A percentile compares a stretch with the other conserved stretches of the same genome.
These are phyloP conservation scores for Chytriomyces confervae DNA, from an alignment of 192 early-diverging fungal species.

Conservation along the genomic window DNA sequence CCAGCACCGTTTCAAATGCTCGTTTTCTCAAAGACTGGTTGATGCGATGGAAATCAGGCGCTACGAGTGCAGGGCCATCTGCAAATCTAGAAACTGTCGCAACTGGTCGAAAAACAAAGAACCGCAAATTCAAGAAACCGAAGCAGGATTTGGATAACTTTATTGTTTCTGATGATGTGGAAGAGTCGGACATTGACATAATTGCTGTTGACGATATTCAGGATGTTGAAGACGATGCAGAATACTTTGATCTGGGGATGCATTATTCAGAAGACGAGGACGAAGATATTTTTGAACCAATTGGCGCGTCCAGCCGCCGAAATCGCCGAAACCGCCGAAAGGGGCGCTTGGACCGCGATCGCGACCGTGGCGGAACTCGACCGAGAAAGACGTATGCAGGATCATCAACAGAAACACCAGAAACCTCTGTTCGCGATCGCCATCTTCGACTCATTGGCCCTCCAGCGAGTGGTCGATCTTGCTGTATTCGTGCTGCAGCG, in stretches of 20 bases:
- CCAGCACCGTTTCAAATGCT: background rate
- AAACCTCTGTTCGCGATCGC: background rate
- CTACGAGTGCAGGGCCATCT: background rate
- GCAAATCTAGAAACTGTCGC: background rate
- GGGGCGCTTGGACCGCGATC: background rate
- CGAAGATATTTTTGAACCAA: constrained; percentile 27
- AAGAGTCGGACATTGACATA: background rate
- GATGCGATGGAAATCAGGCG: constrained; percentile 13
- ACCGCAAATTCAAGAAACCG: background rate
- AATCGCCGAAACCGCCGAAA: background rate
- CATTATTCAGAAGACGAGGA: constrained; percentile 5
- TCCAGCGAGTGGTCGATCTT: constrained; percentile 74
- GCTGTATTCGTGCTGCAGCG: constrained; percentile 74
- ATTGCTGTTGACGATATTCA: background rate
- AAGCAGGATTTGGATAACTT: constrained; percentile 2
- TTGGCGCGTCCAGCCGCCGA: background rate
- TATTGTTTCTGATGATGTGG: constrained; percentile 12
- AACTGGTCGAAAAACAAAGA: background rate
- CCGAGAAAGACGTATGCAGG: background rate
- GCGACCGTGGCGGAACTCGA: background rate
- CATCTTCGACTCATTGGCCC: constrained; percentile 69
- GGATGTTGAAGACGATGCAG: constrained; percentile 11
- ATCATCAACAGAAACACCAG: no score
- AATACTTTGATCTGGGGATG: background rate
- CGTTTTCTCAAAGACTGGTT: constrained; percentile 20